Evolutionary conservation across 345 rosid species (phyloP).

Genomic region (Odontarrhena argentea): DNA sequence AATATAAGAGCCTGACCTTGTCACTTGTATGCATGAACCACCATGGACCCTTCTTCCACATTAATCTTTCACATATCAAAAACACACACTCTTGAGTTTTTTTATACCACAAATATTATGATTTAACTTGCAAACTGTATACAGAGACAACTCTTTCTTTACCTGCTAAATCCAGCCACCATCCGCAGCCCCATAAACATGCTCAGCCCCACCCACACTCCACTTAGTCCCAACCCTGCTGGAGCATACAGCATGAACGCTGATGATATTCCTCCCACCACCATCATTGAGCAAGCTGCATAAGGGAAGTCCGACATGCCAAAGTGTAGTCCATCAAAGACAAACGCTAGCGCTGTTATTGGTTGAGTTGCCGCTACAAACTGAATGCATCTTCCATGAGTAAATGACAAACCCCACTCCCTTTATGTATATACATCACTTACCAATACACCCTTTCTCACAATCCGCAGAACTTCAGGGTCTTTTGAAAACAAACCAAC

Average conservation of each 20-base stretch:
- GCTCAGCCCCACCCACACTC: slow-evolving; percentile 91
- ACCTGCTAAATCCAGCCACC: slow-evolving; percentile 83
- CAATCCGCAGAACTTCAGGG: slow-evolving; percentile 66
- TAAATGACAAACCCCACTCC: neutral
- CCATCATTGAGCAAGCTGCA: slow-evolving; percentile 89
- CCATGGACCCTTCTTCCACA: slow-evolving; percentile 85
- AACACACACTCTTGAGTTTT: slow-evolving; percentile 16
- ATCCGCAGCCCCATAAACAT: slow-evolving; percentile 84
- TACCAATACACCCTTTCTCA: slow-evolving; percentile 78
- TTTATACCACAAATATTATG: neutral
- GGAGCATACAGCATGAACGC: slow-evolving; percentile 67
- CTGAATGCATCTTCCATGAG: slow-evolving; percentile 43
- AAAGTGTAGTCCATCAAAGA: slow-evolving; percentile 91
- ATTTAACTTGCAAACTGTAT: neutral
- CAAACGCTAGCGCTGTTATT: slow-evolving; percentile 81
- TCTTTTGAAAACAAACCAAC: slow-evolving; percentile 84
- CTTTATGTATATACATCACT: slow-evolving; percentile 34
- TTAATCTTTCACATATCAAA: slow-evolving; percentile 49
- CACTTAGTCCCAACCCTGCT: slow-evolving; percentile 60
- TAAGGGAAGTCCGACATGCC: slow-evolving; percentile 93
- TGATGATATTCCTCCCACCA: slow-evolving; percentile 70
- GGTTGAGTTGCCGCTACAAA: slow-evolving; percentile 92
- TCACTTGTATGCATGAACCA: slow-evolving; percentile 73
- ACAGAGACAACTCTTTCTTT: slow-evolving; percentile 4
- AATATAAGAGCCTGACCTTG: slow-evolving; percentile 23